Percentiles rank a stretch among this genome's conserved stretches.
phyloP scores from a whole-genome alignment of 2,329 filamentous ascomycete species.

The Ilyonectria robusta region DNA sequence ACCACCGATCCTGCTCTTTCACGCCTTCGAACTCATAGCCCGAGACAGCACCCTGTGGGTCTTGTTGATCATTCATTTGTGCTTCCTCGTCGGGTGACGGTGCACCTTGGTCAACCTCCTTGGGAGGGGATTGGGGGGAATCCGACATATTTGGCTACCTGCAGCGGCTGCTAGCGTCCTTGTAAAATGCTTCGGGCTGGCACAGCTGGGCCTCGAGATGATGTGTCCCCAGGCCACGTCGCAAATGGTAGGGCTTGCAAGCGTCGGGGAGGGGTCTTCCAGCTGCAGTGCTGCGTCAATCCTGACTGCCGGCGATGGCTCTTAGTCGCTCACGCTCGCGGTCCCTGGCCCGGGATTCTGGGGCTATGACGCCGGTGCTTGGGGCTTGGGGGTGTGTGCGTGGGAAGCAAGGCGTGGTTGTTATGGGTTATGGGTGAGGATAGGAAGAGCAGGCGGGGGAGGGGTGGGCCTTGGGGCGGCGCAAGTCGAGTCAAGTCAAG shows the following conservation, averaged over 20 bases:
- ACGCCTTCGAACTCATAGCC: constrained; percentile 93
- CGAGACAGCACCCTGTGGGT: constrained; percentile 79
- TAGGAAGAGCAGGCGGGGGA: constrained; percentile 41
- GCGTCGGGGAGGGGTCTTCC: constrained; percentile 59
- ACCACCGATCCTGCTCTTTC: constrained; percentile 99
- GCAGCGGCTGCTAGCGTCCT: constrained; percentile 75
- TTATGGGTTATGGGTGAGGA: constrained; percentile 31
- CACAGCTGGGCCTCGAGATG: constrained; percentile 69
- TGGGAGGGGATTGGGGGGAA: constrained; percentile 87
- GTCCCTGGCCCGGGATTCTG: constrained; percentile 56
- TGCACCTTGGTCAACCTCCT: constrained; percentile 94
- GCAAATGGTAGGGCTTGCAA: constrained; percentile 69
- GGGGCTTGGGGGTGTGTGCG: constrained; percentile 45
- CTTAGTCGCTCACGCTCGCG: constrained; percentile 49
- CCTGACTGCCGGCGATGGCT: constrained; percentile 54
- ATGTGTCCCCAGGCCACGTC: constrained; percentile 75
- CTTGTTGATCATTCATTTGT: constrained; percentile 90
- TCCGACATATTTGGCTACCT: constrained; percentile 92
- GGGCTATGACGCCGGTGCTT: constrained; percentile 60
- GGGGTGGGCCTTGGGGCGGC: constrained; percentile 41
- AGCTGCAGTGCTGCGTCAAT: constrained; percentile 71
- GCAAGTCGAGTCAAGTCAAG: constrained; percentile 26
- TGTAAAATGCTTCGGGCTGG: constrained; percentile 71
- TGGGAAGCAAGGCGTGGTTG: constrained; percentile 42
- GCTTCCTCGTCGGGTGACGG: constrained; percentile 95